A percentile compares a stretch with the other conserved stretches of the same genome.
Conservation (phyloP, 1,284 basidiomycete species). For the Cryptococcus neoformans region DNA sequence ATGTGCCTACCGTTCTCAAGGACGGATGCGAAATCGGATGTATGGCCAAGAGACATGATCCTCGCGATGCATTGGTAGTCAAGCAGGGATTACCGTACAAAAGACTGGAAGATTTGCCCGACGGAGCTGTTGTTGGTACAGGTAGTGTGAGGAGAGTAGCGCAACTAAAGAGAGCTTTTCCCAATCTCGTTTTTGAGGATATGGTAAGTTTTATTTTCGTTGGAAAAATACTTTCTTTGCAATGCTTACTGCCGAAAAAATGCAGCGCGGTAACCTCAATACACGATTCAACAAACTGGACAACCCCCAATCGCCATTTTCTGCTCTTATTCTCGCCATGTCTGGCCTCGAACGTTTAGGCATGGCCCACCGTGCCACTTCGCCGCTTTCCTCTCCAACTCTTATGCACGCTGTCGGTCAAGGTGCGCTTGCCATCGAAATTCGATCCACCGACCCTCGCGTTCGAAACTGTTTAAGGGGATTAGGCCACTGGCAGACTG, state of each 20-base stretch:
- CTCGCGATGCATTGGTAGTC: conserved; percentile 84
- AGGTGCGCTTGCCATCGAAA: conserved; percentile 87
- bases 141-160: conserved; percentile 91
- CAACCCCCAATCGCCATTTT: conserved; percentile 73
- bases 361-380: conserved; percentile 72
- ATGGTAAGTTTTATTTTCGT: conserved; percentile 61
- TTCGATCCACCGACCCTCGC: conserved; percentile 67
- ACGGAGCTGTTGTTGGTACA: conserved; percentile 88
- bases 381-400: conserved; percentile 68
- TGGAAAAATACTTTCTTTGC: too few relatives aligned
- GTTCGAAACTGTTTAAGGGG: conserved; percentile 62
- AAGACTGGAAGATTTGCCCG: conserved; percentile 77
- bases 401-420: conserved; percentile 91
- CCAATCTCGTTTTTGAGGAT: conserved; percentile 78
- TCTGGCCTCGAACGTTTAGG: conserved; percentile 87
- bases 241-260: too few relatives aligned
- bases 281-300: conserved; percentile 93
- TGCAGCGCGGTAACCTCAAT: conserved; percentile 56
- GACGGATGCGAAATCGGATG: conserved; percentile 82
- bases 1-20: conserved; percentile 85
- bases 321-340: conserved; percentile 88
- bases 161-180: conserved; percentile 78
- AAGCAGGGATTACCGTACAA: conserved; percentile 72
- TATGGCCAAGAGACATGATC: conserved; percentile 83
- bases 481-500: conserved; percentile 71